Conservation (phyloP, 2,329 filamentous ascomycete species). For the Trichoderma koningii region DNA sequence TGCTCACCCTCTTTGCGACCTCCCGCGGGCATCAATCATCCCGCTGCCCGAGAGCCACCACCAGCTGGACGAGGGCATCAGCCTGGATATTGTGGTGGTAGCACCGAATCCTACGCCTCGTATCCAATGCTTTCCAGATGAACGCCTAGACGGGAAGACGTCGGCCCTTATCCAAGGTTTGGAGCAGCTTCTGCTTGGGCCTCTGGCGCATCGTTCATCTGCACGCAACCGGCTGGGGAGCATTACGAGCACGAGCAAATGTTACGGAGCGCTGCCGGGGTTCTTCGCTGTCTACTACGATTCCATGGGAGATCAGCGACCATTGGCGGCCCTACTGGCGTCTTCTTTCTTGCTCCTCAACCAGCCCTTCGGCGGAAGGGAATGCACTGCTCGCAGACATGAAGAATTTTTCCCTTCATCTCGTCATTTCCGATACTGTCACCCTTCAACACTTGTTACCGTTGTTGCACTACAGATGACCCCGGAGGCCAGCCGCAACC, state of each 20-base stretch:
- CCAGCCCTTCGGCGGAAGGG: constrained; percentile 18
- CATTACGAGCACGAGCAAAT: not conserved
- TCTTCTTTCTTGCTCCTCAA: not conserved
- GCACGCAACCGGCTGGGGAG: constrained; percentile 23
- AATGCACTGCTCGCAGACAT: not conserved
- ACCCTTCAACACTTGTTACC: not conserved
- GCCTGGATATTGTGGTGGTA: constrained; percentile 17
- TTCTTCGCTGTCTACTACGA: not conserved
- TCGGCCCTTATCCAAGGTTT: constrained; percentile 16
- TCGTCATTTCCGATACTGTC: constrained; percentile 18
- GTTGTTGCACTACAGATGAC: constrained; percentile 10
- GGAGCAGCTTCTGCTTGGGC: constrained; percentile 17
- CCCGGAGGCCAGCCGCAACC: constrained; percentile 23
- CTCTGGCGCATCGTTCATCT: constrained; percentile 21
- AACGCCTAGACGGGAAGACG: constrained; percentile 22
- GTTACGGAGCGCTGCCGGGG: too few species aligned
- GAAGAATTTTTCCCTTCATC: not conserved
- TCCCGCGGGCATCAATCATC: constrained; percentile 13
- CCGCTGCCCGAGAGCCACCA: constrained; percentile 24
- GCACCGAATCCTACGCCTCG: constrained; percentile 26
- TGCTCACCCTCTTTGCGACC: constrained; percentile 6
- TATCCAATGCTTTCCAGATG: not conserved
- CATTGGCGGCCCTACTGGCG: not conserved
- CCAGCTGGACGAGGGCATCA: constrained; percentile 5
- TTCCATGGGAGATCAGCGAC: constrained; percentile 1